Conservation (phyloP, 2,329 filamentous ascomycete genomes). For the Aspergillus aculeatus region DNA sequence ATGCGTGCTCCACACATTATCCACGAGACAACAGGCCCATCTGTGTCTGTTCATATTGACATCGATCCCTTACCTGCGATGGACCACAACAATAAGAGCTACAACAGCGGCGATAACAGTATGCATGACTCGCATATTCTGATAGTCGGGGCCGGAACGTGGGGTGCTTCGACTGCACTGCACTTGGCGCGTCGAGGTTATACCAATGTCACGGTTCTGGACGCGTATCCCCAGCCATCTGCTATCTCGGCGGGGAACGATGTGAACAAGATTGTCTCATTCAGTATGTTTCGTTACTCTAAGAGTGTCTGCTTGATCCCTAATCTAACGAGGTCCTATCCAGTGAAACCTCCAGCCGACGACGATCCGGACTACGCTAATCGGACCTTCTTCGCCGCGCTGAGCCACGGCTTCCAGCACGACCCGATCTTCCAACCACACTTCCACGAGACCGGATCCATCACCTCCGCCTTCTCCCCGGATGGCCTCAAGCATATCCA, state of each 20-base stretch:
- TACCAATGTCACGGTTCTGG: slow-evolving; percentile 50
- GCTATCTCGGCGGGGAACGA: slow-evolving; percentile 52
- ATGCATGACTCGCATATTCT: slow-evolving; percentile 27
- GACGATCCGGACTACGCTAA: slow-evolving; percentile 29
- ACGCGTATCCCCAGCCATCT: slow-evolving; percentile 48
- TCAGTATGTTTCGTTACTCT: slow-evolving; percentile 7
- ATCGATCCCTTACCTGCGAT: not conserved
- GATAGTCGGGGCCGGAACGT: slow-evolving; percentile 53
- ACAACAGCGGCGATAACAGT: not conserved
- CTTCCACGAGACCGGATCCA: slow-evolving; percentile 47
- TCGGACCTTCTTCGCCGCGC: slow-evolving; percentile 4
- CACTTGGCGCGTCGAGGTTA: slow-evolving; percentile 52
- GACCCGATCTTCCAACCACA: slow-evolving; percentile 47
- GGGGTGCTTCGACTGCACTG: slow-evolving; percentile 54
- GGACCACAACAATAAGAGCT: not conserved
- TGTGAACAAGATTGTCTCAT: slow-evolving; percentile 49
- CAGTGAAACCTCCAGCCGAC: slow-evolving; percentile 22
- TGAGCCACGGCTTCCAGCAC: slow-evolving; percentile 39
- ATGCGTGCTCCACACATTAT: not conserved
- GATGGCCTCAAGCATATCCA: slow-evolving; percentile 40
- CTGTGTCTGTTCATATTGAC: slow-evolving; percentile 1
- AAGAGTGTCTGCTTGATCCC: no score
- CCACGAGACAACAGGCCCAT: not conserved
- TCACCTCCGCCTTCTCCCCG: slow-evolving; percentile 43
- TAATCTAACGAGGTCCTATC: not conserved